These are phyloP conservation scores for Candida easanensis DNA, from an alignment of 805 yeast species.

Conservation along the genomic window DNA sequence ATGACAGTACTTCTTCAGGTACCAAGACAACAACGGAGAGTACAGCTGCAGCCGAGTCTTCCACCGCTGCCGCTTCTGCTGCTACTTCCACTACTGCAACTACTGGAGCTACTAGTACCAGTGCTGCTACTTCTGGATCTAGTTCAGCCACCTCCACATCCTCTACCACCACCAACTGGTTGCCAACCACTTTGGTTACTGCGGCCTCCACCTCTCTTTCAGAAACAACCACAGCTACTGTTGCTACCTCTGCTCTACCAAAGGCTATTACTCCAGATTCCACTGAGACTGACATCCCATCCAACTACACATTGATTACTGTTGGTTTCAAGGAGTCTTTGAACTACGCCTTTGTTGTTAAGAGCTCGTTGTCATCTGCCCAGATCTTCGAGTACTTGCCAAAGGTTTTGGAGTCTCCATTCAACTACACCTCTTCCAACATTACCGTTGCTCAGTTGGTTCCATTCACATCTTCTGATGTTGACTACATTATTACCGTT, in stretches of 20 bases:
- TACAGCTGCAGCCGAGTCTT: too few species aligned
- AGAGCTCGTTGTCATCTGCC: constrained; percentile 71
- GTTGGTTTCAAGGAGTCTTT: constrained; percentile 76
- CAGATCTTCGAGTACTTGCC: constrained; percentile 87
- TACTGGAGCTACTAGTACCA: neutral
- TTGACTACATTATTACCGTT: constrained; percentile 74
- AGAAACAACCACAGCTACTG: constrained; percentile 19
- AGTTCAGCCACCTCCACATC: neutral
- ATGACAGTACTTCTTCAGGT: too few species aligned
- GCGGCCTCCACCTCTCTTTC: constrained; percentile 28
- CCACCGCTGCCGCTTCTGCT: constrained; percentile 3
- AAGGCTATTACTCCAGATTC: constrained; percentile 71
- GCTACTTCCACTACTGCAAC: neutral
- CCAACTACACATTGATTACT: constrained; percentile 56
- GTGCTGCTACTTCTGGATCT: constrained; percentile 1
- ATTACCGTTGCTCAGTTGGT: constrained; percentile 66
- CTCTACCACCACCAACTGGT: constrained; percentile 31
- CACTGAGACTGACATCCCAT: constrained; percentile 37
- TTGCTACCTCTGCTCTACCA: constrained; percentile 58
- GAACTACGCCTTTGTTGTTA: constrained; percentile 82
- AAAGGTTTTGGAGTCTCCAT: constrained; percentile 62
- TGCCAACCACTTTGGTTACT: constrained; percentile 42
- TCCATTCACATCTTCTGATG: constrained; percentile 61
- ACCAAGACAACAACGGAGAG: too few species aligned
- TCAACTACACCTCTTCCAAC: constrained; percentile 38